Evolutionary conservation across 106 monocot species (phyloP), one percentile per base, ranked within the genome.

Genomic region (Dendrobium catenatum): DNA sequence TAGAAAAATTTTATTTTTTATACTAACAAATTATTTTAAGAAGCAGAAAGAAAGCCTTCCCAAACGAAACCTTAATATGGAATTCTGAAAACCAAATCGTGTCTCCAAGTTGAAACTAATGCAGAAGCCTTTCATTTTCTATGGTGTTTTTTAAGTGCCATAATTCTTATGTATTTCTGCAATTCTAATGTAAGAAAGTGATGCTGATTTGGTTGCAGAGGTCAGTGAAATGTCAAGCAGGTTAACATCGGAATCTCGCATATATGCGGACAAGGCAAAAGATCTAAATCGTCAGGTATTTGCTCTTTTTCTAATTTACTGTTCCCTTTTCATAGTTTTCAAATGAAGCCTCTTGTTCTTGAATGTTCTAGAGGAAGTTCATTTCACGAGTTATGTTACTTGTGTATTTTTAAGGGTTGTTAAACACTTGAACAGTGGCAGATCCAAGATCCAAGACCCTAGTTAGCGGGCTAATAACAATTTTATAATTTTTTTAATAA

Each of bases 191-290:
- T 18, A 74, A 42, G 42, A 70, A 74, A 74, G 1, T 74, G n/a
- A 76, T 49, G 49, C 6, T 49, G 22, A 76, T 76, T 9, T 76
- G 24, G 11, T 79, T 85, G 77, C 89, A 97, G 97, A 97, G 90
- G 97, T 94, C 79, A 97, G 89, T 87, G 90, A 97, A 94, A 87
- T 97, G 91, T 97, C 97, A 81, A 97, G 90, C 84, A 77, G 94
- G 77, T 87, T 97, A 85, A 97, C 97, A 56, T 94, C 92, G 43
- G 97, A 97, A 84, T 88, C 97, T 77, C 92, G 97, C 44, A 85
- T 92, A 42, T 97, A 97, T 87, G 97, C 94, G 31, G 92, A 97
- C 66, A 97, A 97, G 81, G 97, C 97, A 70, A 97, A 91, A 84
- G 97, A 97, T 85, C 83, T 97, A 74, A 97, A 97, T 82, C 80